phyloP scores from a whole-genome alignment of 257 asterid species.

The Forsythia suspensa region DNA sequence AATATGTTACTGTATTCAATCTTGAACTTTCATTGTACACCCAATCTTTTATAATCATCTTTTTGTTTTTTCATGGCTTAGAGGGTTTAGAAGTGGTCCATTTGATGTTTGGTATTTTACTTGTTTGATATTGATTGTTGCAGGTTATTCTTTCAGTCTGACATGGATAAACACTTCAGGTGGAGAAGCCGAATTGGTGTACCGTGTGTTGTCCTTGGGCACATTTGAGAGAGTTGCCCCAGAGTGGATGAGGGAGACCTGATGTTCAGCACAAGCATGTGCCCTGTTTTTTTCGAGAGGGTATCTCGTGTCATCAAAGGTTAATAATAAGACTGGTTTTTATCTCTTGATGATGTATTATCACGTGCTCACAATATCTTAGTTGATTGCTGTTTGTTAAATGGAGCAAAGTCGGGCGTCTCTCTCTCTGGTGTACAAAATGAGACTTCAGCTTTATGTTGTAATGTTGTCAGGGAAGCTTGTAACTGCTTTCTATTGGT shows the following conservation, averaged over 20 bases:
- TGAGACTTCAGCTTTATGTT: background rate
- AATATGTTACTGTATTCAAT: too few species aligned
- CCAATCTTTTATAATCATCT: too few species aligned
- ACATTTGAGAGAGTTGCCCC: constrained; percentile 81
- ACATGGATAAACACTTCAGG: constrained; percentile 53
- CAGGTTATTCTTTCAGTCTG: constrained; percentile 85
- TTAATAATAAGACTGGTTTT: constrained; percentile 1
- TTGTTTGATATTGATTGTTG: background rate
- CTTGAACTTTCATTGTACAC: too few species aligned
- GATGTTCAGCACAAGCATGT: constrained; percentile 70
- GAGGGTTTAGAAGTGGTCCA: background rate
- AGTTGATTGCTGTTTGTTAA: background rate
- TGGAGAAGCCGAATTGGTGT: constrained; percentile 60
- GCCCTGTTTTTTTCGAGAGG: constrained; percentile 66
- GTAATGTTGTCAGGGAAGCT: background rate
- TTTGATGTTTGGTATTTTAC: background rate
- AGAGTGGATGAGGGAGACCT: constrained; percentile 84
- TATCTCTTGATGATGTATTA: background rate
- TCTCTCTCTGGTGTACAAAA: too few species aligned
- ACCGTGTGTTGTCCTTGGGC: constrained; percentile 67
- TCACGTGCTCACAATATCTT: background rate
- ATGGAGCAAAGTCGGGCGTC: background rate
- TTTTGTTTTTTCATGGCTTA: background rate
- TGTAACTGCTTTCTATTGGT: background rate
- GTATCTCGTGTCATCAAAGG: constrained; percentile 53